A percentile compares a stretch with the other conserved stretches of the same genome.
Conservation (phyloP, 805 yeast genomes). For the Kuraishia ogatae region DNA sequence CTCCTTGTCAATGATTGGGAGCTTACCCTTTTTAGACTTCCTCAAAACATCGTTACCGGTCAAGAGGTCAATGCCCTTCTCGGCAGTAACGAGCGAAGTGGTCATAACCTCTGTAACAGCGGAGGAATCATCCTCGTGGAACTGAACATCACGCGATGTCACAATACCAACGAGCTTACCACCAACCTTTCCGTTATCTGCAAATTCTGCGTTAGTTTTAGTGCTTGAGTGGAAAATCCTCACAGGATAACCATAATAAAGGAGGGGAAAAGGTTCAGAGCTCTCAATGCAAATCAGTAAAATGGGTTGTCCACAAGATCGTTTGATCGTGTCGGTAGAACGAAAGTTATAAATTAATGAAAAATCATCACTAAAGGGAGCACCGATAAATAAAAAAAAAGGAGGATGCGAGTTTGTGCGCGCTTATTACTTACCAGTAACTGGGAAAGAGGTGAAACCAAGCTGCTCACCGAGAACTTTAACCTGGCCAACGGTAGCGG, state of each 20-base stretch:
- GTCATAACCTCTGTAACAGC: slow-evolving; percentile 82
- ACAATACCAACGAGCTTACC: slow-evolving; percentile 92
- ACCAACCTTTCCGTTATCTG: slow-evolving; percentile 78
- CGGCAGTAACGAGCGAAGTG: slow-evolving; percentile 74
- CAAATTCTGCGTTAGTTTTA: not conserved
- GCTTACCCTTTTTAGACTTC: slow-evolving; percentile 92
- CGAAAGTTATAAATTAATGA: slow-evolving; percentile 81
- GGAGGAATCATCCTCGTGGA: slow-evolving; percentile 65
- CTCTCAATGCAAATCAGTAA: slow-evolving; percentile 24
- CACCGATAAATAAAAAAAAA: slow-evolving; percentile 1
- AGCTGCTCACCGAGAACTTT: slow-evolving; percentile 57
- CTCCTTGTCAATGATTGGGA: slow-evolving; percentile 78
- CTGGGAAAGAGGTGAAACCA: slow-evolving; percentile 98
- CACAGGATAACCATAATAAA: too few relatives aligned
- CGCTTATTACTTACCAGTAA: slow-evolving; percentile 76
- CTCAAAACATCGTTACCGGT: slow-evolving; percentile 90
- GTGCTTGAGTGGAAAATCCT: not conserved
- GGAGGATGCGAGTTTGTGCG: not conserved
- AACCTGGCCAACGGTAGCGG: slow-evolving; percentile 72
- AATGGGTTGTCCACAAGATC: slow-evolving; percentile 81
- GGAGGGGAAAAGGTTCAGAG: not conserved
- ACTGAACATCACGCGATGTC: slow-evolving; percentile 96
- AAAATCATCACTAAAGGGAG: slow-evolving; percentile 42
- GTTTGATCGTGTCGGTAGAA: slow-evolving; percentile 98
- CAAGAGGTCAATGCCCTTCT: slow-evolving; percentile 68